Evolutionary conservation across 2,329 filamentous ascomycete species (phyloP).

Genomic region (Aureobasidium melanogenum): DNA sequence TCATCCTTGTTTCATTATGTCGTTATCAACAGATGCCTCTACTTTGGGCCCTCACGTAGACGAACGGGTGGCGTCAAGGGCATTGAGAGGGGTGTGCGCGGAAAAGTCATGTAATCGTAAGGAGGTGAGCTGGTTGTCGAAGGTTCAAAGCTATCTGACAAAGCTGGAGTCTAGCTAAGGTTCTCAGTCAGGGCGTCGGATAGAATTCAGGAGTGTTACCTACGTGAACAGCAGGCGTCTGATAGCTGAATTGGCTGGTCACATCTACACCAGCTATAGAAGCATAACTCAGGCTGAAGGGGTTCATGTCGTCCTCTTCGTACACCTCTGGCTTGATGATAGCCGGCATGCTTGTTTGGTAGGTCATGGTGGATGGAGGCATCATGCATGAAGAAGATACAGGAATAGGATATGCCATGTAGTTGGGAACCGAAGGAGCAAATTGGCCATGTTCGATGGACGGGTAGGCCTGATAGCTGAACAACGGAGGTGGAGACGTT

Average conservation of each 20-base stretch:
- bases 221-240: conserved; percentile 66
- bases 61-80: conserved; percentile 53
- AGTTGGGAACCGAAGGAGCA: conserved; percentile 27
- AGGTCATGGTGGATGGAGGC: conserved; percentile 11
- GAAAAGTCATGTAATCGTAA: conserved; percentile 34
- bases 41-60: conserved; percentile 14
- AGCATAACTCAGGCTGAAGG: conserved; percentile 60
- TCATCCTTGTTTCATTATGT: background rate
- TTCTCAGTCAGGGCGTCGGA: conserved; percentile 1
- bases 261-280: conserved; percentile 59
- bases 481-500: conserved; percentile 61
- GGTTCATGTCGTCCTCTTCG: conserved; percentile 53
- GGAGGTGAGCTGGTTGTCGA: conserved; percentile 40
- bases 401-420: conserved; percentile 28
- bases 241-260: conserved; percentile 42
- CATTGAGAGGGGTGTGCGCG: conserved; percentile 65
- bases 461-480: conserved; percentile 39
- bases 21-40: background rate
- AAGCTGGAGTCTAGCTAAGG: conserved; percentile 58
- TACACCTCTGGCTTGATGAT: conserved; percentile 56
- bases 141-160: conserved; percentile 64
- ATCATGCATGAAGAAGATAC: background rate
- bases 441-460: conserved; percentile 30
- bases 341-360: conserved; percentile 36
- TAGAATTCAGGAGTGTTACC: conserved; percentile 38